phyloP scores from a whole-genome alignment of 176 grass and related monocot genomes.

The Zea mays region DNA sequence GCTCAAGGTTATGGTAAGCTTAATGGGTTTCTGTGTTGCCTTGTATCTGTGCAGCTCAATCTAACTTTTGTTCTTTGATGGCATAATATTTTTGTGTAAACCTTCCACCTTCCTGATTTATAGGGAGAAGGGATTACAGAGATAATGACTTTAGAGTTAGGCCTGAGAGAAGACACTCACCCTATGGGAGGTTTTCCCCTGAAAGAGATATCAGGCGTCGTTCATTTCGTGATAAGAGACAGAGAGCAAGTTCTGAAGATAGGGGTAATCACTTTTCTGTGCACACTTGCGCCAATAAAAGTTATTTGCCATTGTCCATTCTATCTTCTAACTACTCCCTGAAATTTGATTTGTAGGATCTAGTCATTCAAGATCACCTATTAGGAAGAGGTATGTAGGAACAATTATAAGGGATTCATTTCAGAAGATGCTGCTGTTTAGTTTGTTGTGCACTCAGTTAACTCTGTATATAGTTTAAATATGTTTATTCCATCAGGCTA shows the following conservation, averaged over 20 bases:
- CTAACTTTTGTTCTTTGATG: slow-evolving; percentile 9
- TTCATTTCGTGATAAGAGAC: slow-evolving; percentile 49
- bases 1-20: slow-evolving; percentile 73
- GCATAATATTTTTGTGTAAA: slow-evolving; percentile 20
- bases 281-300: background rate
- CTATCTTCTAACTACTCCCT: background rate
- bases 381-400: slow-evolving; percentile 53
- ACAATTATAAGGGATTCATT: slow-evolving; percentile 14
- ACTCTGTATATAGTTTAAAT: background rate
- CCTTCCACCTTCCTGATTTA: slow-evolving; percentile 2
- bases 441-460: slow-evolving; percentile 16
- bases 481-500: background rate
- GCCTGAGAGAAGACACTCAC: slow-evolving; percentile 75
- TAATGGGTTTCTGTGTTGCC: slow-evolving; percentile 52
- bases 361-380: slow-evolving; percentile 68
- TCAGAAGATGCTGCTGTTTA: background rate
- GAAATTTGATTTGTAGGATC: slow-evolving; percentile 51
- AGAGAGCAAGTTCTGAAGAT: slow-evolving; percentile 57
- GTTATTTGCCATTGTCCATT: background rate
- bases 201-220: slow-evolving; percentile 60
- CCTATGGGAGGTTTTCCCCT: slow-evolving; percentile 53
- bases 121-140: slow-evolving; percentile 68
- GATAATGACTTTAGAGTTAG: slow-evolving; percentile 63
- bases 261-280: slow-evolving; percentile 48
- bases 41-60: slow-evolving; percentile 34